phyloP scores from a whole-genome alignment of 2,329 filamentous ascomycete genomes.

The Penicillium griseofulvum region DNA sequence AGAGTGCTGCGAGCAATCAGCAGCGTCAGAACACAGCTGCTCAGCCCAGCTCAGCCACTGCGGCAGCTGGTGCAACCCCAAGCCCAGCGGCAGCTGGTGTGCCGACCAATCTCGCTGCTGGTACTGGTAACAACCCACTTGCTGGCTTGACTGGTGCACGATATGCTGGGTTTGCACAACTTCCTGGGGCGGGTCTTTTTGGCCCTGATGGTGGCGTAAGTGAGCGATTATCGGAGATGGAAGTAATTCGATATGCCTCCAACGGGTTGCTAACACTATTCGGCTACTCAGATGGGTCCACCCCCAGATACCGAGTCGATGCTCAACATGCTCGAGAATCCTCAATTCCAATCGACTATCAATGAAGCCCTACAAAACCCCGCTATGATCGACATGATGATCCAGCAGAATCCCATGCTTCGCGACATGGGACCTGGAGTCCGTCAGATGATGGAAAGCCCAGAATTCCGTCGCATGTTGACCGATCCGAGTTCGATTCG shows the following conservation, averaged over 20 bases:
- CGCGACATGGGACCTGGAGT: conserved; percentile 69
- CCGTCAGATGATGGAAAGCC: conserved; percentile 81
- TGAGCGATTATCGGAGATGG: conserved; percentile 25
- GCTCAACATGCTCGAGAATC: conserved; percentile 81
- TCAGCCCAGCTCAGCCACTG: conserved; percentile 44
- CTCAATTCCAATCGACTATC: conserved; percentile 80
- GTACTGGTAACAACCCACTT: conserved; percentile 77
- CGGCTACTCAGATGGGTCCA: conserved; percentile 72
- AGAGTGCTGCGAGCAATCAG: conserved; percentile 85
- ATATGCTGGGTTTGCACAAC: conserved; percentile 86
- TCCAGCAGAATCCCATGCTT: conserved; percentile 83
- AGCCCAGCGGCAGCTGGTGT: conserved; percentile 40
- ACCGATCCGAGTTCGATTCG: conserved; percentile 83
- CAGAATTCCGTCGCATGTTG: conserved; percentile 87
- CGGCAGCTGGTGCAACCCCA: conserved; percentile 32
- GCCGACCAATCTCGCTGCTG: conserved; percentile 49
- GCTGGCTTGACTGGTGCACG: conserved; percentile 87
- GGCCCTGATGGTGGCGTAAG: conserved; percentile 91
- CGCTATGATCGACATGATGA: conserved; percentile 90
- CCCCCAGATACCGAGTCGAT: conserved; percentile 78
- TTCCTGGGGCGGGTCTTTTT: conserved; percentile 85
- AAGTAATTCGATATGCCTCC: not conserved
- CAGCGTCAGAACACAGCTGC: conserved; percentile 55
- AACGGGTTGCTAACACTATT: conserved; percentile 15
- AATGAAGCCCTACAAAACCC: conserved; percentile 96